Evolutionary conservation across 2,329 filamentous ascomycete genomes (phyloP).

Genomic region (Pezicula neosporulosa): DNA sequence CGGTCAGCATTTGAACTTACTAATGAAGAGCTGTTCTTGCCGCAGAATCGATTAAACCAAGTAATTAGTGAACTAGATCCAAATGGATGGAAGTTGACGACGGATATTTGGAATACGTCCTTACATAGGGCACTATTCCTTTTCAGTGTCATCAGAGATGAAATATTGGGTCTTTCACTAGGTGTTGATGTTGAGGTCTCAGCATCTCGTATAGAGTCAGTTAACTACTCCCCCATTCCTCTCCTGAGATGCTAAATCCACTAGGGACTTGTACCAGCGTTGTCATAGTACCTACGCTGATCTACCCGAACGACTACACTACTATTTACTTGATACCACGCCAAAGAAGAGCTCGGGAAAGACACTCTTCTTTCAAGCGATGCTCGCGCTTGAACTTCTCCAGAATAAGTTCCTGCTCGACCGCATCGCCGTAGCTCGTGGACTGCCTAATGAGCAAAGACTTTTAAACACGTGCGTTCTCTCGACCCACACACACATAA

Average conservation of each 20-base stretch:
- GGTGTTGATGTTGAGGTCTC: constrained; percentile 21
- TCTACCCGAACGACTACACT: constrained; percentile 18
- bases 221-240: neutral
- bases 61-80: constrained; percentile 15
- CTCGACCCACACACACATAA: neutral
- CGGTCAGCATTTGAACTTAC: constrained; percentile 21
- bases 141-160: constrained; percentile 20
- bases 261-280: constrained; percentile 18
- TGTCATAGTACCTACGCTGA: constrained; percentile 13
- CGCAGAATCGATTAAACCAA: constrained; percentile 11
- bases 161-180: constrained; percentile 24
- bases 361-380: constrained; percentile 16
- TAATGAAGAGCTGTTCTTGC: constrained; percentile 18
- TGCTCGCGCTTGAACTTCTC: constrained; percentile 17
- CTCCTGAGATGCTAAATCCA: constrained; percentile 1
- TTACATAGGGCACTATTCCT: constrained; percentile 13
- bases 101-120: constrained; percentile 13
- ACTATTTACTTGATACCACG: constrained; percentile 12
- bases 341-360: constrained; percentile 15
- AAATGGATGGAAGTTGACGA: constrained; percentile 22
- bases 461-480: constrained; percentile 15
- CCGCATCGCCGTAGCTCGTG: constrained; percentile 19
- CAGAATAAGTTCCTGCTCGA: constrained; percentile 27
- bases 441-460: constrained; percentile 15
- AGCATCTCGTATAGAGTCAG: constrained; percentile 17